These are phyloP conservation scores for Plasmodium vivax DNA, from an alignment of 169 alveolate species.

Conservation along the genomic window DNA sequence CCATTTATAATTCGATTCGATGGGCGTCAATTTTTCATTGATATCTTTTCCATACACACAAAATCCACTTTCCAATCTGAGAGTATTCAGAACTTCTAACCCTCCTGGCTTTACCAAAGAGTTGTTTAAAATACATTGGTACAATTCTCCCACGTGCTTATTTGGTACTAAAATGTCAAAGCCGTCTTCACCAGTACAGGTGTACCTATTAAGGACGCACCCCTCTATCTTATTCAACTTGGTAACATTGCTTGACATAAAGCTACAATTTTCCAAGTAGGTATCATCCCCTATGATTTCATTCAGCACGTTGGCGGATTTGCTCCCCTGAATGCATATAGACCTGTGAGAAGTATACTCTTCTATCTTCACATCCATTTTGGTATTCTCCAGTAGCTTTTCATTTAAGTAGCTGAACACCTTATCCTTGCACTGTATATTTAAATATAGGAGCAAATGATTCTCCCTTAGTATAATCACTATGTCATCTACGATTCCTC, in stretches of 20 bases:
- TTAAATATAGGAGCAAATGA: constrained; percentile 52
- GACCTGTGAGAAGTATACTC: constrained; percentile 66
- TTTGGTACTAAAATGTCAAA: constrained; percentile 67
- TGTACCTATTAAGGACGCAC: constrained; percentile 55
- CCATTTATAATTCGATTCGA: constrained; percentile 75
- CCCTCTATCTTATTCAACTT: constrained; percentile 34
- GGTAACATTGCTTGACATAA: constrained; percentile 59
- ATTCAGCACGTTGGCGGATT: constrained; percentile 49
- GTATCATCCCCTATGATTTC: constrained; percentile 26
- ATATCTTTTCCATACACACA: constrained; percentile 75
- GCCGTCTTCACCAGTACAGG: constrained; percentile 78
- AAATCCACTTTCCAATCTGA: constrained; percentile 75
- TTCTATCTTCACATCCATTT: constrained; percentile 52
- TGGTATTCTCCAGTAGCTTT: constrained; percentile 40
- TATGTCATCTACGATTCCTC: constrained; percentile 71
- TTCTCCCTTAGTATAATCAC: constrained; percentile 48
- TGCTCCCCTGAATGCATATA: constrained; percentile 67
- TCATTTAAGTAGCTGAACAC: constrained; percentile 57
- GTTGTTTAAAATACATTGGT: constrained; percentile 41
- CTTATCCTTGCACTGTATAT: constrained; percentile 69
- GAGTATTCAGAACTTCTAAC: constrained; percentile 60
- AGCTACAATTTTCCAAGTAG: constrained; percentile 53
- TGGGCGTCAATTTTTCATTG: constrained; percentile 64
- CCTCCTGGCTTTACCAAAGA: constrained; percentile 75
- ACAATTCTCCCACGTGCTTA: constrained; percentile 26